Base-by-base conservation (phyloP, 2,329 filamentous ascomycete species). In the Alternaria viburni region DNA sequence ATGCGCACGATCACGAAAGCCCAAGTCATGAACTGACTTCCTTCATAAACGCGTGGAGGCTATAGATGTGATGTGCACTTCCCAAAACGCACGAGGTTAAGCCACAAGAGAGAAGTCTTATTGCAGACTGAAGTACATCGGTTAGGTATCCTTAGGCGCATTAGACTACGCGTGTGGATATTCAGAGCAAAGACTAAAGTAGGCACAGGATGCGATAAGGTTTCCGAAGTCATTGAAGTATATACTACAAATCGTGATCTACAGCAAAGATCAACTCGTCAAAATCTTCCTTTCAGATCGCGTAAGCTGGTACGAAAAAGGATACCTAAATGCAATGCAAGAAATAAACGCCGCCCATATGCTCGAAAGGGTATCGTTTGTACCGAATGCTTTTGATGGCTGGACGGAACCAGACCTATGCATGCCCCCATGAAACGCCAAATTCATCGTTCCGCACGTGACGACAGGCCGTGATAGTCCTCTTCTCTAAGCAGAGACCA, bases 401-500 rank as follows among this genome's bases (percentile, higher is more conserved):
- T 46, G 30, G 26, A 32, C 45, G 13, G 23, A 52, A 12, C 15
- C 36, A 19, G 17, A 23, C 49, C 49, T 11, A 51, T 25, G 21
- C 19, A 41, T 44, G 17, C 30, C 28, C 28, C 57, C 36, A 28
- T 15, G 17, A 62, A 41, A 62, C 54, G 45, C 59, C 45, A 52
- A 13, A 41, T 41, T 9, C 36, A 41, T 41, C 36, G 36, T 41
- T 41, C 36, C 8, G 1, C 4, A 17, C 36, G n/a, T 41, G 6
- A 41, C n/a, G 36, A 17, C 9, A 3, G 36, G 36, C 36, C 36
- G n/a, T 41, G 36, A 41, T 41, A 2, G 17, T n/a, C n/a, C 1
- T n/a, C 36, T 41, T 0, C 2, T 41, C 9, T 17, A 41, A 11
- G 36, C 62, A 8, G 74, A 73, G n/a, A 73, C 54, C 32, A 79